Conservation (phyloP, 1,139 yeast genomes). For the Arxiozyma bovina region DNA sequence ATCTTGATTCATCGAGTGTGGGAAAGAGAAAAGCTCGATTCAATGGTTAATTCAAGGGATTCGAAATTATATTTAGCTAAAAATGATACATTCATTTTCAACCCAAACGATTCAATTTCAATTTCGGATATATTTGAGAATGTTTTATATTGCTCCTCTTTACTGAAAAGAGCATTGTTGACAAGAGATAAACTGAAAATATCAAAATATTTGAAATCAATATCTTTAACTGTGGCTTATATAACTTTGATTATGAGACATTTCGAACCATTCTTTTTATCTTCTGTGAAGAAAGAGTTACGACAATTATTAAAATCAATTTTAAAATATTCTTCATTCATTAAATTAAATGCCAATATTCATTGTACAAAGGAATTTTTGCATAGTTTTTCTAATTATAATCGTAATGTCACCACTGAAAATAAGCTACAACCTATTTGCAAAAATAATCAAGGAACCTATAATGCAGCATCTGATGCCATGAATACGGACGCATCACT, state of each 20-base stretch:
- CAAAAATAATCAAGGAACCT: not conserved
- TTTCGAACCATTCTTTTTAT: slow-evolving; percentile 28
- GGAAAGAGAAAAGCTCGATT: slow-evolving; percentile 17
- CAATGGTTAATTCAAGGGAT: not conserved
- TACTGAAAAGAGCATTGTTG: not conserved
- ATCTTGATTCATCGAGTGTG: slow-evolving; percentile 25
- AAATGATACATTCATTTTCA: slow-evolving; percentile 43
- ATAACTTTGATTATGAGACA: not conserved
- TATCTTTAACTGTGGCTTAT: not conserved
- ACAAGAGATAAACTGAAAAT: slow-evolving; percentile 2
- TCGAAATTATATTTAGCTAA: slow-evolving; percentile 11
- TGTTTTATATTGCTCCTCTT: not conserved
- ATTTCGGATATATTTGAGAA: slow-evolving; percentile 1
- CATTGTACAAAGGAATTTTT: slow-evolving; percentile 33
- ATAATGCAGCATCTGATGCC: not conserved
- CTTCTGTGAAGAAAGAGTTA: slow-evolving; percentile 38
- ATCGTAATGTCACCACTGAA: not conserved
- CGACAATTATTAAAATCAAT: slow-evolving; percentile 43
- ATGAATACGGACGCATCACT: not conserved
- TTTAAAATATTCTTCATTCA: slow-evolving; percentile 46
- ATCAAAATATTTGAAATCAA: not conserved
- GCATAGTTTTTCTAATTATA: not conserved
- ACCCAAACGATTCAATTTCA: slow-evolving; percentile 41
- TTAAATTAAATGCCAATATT: slow-evolving; percentile 50
- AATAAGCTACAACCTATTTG: not conserved